phyloP scores from a whole-genome alignment of 306 rosid species.

The Macrotyloma uniflorum region DNA sequence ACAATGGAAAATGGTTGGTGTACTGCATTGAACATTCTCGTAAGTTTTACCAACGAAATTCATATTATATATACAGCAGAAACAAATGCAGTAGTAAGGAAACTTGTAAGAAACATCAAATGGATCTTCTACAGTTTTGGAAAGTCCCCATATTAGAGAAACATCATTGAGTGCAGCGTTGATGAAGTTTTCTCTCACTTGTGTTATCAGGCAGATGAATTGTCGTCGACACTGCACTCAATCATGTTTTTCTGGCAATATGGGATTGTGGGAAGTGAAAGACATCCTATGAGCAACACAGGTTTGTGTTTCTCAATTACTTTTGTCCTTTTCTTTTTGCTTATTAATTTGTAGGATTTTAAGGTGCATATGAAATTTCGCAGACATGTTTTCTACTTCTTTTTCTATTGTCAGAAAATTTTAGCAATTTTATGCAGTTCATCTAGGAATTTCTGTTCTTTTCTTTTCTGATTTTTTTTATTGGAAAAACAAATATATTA shows the following conservation, averaged over 20 bases:
- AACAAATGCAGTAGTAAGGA: background rate
- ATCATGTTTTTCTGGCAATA: slow-evolving; percentile 53
- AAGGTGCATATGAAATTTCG: background rate
- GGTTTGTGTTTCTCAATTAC: slow-evolving; percentile 25
- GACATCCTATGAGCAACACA: background rate
- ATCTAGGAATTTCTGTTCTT: background rate
- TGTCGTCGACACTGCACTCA: slow-evolving; percentile 62
- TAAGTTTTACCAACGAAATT: background rate
- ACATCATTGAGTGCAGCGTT: slow-evolving; percentile 97
- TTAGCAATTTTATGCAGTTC: background rate
- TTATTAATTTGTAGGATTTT: background rate
- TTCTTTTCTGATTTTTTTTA: slow-evolving; percentile 5
- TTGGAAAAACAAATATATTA: no score
- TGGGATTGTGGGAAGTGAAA: slow-evolving; percentile 25
- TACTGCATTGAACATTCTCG: slow-evolving; percentile 25
- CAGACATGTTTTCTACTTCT: background rate
- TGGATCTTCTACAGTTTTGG: background rate
- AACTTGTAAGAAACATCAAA: background rate
- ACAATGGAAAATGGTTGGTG: slow-evolving; percentile 19
- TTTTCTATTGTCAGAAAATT: background rate
- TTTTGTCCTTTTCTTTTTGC: background rate
- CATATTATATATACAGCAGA: background rate
- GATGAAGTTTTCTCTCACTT: slow-evolving; percentile 45
- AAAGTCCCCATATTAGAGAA: slow-evolving; percentile 53
- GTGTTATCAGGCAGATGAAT: background rate